These are phyloP conservation scores for Metschnikowia borealis DNA, from an alignment of 805 yeast species.

Conservation along the genomic window DNA sequence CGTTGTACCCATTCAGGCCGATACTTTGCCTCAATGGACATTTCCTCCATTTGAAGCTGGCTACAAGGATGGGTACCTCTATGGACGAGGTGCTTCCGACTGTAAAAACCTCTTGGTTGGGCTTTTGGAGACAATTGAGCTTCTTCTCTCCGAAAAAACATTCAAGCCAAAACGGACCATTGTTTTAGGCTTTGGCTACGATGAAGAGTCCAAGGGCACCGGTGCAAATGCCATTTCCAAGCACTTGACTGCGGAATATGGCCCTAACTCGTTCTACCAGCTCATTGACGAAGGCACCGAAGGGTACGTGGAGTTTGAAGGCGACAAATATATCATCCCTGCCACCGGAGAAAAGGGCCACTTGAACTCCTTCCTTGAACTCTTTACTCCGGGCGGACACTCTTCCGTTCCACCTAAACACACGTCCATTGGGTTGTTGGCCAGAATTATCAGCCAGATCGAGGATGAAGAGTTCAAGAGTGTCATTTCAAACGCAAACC, in stretches of 20 bases:
- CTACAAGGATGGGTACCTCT: slow-evolving; percentile 52
- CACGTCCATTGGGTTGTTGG: slow-evolving; percentile 46
- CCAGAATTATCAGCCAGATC: slow-evolving; percentile 36
- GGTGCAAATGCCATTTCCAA: slow-evolving; percentile 37
- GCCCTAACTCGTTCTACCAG: slow-evolving; percentile 40
- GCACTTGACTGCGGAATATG: slow-evolving; percentile 34
- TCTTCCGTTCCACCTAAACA: slow-evolving; percentile 48
- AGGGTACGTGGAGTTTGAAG: slow-evolving; percentile 22
- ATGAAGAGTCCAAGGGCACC: slow-evolving; percentile 44
- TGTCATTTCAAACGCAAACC: slow-evolving; percentile 40
- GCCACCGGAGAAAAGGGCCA: slow-evolving; percentile 50
- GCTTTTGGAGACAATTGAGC: slow-evolving; percentile 35
- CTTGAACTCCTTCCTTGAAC: slow-evolving; percentile 36
- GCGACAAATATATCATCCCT: slow-evolving; percentile 23
- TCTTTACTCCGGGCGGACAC: slow-evolving; percentile 49
- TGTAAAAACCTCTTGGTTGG: slow-evolving; percentile 44
- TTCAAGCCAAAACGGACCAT: slow-evolving; percentile 44
- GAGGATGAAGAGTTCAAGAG: slow-evolving; percentile 37
- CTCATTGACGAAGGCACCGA: slow-evolving; percentile 41
- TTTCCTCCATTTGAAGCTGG: slow-evolving; percentile 58
- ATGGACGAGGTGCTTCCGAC: slow-evolving; percentile 36
- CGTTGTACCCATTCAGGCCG: slow-evolving; percentile 69
- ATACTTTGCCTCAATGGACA: slow-evolving; percentile 56
- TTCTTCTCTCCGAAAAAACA: slow-evolving; percentile 24
- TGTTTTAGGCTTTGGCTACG: slow-evolving; percentile 47